phyloP scores from a whole-genome alignment of 2,329 filamentous ascomycete species.

The Sclerotinia trifoliorum region DNA sequence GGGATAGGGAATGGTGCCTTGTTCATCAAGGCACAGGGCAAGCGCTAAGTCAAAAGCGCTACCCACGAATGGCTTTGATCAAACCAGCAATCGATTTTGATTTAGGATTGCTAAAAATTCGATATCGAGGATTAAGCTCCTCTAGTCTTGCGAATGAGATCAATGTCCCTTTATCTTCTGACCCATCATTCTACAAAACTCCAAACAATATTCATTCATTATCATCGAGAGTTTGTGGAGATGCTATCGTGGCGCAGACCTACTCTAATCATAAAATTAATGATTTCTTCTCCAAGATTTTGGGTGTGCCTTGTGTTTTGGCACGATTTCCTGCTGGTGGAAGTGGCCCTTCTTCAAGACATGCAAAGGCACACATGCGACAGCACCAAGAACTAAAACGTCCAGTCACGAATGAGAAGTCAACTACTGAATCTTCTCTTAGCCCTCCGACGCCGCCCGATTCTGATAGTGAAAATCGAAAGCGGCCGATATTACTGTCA shows the following conservation, averaged over 20 bases:
- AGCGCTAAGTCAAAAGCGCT: constrained; percentile 83
- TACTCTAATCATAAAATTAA: constrained; percentile 68
- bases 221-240: constrained; percentile 77
- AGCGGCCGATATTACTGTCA: constrained; percentile 68
- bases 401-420: constrained; percentile 23
- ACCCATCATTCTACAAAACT: constrained; percentile 56
- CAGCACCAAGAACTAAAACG: constrained; percentile 49
- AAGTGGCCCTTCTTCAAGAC: constrained; percentile 58
- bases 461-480: constrained; percentile 51
- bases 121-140: constrained; percentile 44
- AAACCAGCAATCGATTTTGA: constrained; percentile 71
- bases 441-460: constrained; percentile 56
- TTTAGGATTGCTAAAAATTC: constrained; percentile 62
- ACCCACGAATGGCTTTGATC: constrained; percentile 84
- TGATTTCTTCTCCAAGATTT: constrained; percentile 70
- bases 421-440: constrained; percentile 53
- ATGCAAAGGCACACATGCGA: constrained; percentile 69
- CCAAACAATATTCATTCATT: constrained; percentile 44
- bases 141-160: constrained; percentile 43
- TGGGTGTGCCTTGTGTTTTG: constrained; percentile 78
- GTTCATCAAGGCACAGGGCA: constrained; percentile 82
- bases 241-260: constrained; percentile 66
- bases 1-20: constrained; percentile 97
- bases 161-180: constrained; percentile 63
- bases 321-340: constrained; percentile 77